Percentiles rank a stretch among this genome's conserved stretches.
phyloP scores from a whole-genome alignment of 495 filamentous ascomycete species.

The Neurospora sp. region DNA sequence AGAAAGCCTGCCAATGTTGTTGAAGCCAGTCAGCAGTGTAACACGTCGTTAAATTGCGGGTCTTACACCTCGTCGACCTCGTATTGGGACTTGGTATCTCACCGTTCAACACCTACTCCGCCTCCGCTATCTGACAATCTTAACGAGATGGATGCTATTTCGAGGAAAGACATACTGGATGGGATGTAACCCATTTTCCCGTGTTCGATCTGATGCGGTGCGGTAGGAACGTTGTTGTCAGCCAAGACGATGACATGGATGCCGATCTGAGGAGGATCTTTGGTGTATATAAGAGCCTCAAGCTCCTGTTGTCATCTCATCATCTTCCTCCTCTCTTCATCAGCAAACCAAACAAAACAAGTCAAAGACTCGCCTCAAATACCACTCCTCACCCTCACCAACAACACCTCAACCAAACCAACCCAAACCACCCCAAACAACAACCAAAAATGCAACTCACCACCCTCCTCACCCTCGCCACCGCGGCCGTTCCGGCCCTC shows the following conservation, averaged over 20 bases:
- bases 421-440: neutral
- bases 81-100: neutral
- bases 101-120: neutral
- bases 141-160: neutral
- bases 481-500: neutral
- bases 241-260: neutral
- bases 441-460: slow-evolving; percentile 9
- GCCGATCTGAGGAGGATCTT: neutral
- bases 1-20: too few species aligned
- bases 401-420: neutral
- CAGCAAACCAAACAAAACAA: neutral
- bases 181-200: neutral
- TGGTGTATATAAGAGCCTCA: neutral
- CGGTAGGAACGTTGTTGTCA: neutral
- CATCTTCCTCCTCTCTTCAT: too few species aligned
- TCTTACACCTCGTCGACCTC: neutral
- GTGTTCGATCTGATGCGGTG: neutral
- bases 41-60: neutral
- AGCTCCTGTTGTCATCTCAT: neutral
- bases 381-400: neutral
- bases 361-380: neutral
- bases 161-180: neutral
- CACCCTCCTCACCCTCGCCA: slow-evolving; percentile 13
- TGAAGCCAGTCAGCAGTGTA: neutral
- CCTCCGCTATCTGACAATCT: neutral